phyloP scores from a whole-genome alignment of 768 basidiomycete species.

The Galerina sulciceps region DNA sequence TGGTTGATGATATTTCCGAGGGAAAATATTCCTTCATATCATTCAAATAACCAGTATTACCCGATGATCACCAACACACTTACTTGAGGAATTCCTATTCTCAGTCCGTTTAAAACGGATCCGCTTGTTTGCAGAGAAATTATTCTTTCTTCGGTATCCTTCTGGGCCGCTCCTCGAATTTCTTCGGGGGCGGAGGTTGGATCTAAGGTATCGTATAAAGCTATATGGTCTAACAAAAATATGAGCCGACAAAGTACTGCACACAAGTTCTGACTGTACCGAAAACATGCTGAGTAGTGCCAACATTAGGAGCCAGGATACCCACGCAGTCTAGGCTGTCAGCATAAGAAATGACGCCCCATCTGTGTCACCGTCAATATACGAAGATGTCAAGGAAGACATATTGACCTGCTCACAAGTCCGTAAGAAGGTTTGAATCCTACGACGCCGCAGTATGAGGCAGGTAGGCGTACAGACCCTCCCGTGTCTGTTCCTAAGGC shows the following conservation, averaged over 20 bases:
- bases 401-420: constrained; percentile 73
- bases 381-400: background rate
- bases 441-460: constrained; percentile 90
- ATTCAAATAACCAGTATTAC: background rate
- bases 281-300: constrained; percentile 58
- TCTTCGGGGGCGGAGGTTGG: constrained; percentile 67
- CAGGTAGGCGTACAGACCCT: constrained; percentile 91
- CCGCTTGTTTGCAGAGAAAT: constrained; percentile 7
- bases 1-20: constrained; percentile 53
- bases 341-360: constrained; percentile 92
- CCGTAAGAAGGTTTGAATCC: constrained; percentile 97
- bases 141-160: constrained; percentile 14
- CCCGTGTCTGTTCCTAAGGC: constrained; percentile 95
- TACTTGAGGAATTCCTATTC: constrained; percentile 80
- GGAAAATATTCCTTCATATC: constrained; percentile 77
- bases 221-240: constrained; percentile 42
- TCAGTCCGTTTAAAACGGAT: constrained; percentile 49
- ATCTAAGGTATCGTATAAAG: constrained; percentile 69
- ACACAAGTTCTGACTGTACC: constrained; percentile 45
- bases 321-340: constrained; percentile 97
- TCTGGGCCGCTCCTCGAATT: constrained; percentile 31
- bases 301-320: constrained; percentile 63
- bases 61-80: background rate
- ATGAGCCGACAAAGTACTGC: background rate
- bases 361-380: constrained; percentile 44